phyloP scores from a whole-genome alignment of 2,329 filamentous ascomycete species.

The Fusarium sp. region DNA sequence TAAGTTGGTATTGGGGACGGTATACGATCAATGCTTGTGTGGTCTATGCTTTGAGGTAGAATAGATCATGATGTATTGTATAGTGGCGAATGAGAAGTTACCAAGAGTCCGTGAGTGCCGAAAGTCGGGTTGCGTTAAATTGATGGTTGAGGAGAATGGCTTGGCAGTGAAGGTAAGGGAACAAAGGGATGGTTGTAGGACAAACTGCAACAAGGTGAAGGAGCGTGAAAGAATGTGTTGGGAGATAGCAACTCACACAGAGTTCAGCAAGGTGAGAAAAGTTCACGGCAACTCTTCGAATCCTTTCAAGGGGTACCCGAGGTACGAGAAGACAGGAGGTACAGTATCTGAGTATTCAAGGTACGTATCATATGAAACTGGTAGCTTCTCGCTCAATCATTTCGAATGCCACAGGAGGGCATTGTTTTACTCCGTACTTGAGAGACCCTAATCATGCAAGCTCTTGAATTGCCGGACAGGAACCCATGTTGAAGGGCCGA shows the following conservation, averaged over 20 bases:
- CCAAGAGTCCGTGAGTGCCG: not conserved
- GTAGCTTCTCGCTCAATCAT: rapidly evolving
- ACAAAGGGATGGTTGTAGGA: too few relatives aligned
- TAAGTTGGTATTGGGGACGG: not conserved
- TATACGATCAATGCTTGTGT: not conserved
- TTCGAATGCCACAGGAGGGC: rapidly evolving
- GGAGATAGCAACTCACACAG: not conserved
- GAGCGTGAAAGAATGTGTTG: not conserved
- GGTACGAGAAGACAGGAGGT: not conserved
- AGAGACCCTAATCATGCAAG: too few relatives aligned
- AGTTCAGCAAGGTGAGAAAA: not conserved
- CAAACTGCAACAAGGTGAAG: not conserved
- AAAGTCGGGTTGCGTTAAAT: not conserved
- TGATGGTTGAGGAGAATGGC: not conserved
- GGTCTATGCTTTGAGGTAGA: not conserved
- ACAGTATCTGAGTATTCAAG: rapidly evolving
- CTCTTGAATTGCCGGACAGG: too few relatives aligned
- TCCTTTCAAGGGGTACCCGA: not conserved
- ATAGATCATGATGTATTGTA: not conserved
- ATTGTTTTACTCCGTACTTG: rapidly evolving
- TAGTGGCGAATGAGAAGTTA: not conserved
- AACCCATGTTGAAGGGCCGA: too few relatives aligned
- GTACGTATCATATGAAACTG: rapidly evolving
- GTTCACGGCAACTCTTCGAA: not conserved
- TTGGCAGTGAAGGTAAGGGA: not conserved